Evolutionary conservation across 2,329 filamentous ascomycete species (phyloP).

Genomic region (Curvularia spicifera): DNA sequence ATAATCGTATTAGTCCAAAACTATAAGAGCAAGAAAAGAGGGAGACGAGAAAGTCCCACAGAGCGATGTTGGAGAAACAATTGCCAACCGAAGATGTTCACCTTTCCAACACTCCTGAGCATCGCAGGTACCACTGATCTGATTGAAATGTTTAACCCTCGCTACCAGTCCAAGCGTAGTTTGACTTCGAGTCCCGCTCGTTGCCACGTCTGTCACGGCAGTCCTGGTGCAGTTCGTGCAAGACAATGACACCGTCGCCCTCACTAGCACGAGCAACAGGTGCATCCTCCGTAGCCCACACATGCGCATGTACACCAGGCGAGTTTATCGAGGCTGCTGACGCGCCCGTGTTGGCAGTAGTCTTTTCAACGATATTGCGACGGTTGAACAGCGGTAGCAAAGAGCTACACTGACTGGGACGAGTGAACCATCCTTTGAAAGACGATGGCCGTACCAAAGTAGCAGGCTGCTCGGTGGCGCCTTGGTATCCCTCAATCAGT

Average conservation of each 20-base stretch:
- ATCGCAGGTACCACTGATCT: too few relatives aligned
- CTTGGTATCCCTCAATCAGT: slow-evolving; percentile 5
- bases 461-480: background rate
- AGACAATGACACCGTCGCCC: slow-evolving; percentile 31
- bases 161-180: background rate
- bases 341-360: background rate
- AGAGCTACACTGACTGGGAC: slow-evolving; percentile 4
- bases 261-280: slow-evolving; percentile 9
- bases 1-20: background rate
- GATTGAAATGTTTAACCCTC: background rate
- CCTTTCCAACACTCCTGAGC: background rate
- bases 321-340: background rate
- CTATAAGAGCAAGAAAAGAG: background rate
- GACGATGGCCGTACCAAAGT: slow-evolving; percentile 17
- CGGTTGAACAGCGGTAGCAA: slow-evolving; percentile 32
- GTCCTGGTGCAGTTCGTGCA: slow-evolving; percentile 34
- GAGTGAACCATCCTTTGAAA: slow-evolving; percentile 30
- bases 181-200: slow-evolving; percentile 14
- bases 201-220: slow-evolving; percentile 13
- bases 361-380: slow-evolving; percentile 10
- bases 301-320: slow-evolving; percentile 27
- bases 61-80: background rate
- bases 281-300: slow-evolving; percentile 32
- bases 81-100: background rate
- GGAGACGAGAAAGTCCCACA: background rate